phyloP scores from a whole-genome alignment of 2,329 filamentous ascomycete species.

The Monascus ruber region DNA sequence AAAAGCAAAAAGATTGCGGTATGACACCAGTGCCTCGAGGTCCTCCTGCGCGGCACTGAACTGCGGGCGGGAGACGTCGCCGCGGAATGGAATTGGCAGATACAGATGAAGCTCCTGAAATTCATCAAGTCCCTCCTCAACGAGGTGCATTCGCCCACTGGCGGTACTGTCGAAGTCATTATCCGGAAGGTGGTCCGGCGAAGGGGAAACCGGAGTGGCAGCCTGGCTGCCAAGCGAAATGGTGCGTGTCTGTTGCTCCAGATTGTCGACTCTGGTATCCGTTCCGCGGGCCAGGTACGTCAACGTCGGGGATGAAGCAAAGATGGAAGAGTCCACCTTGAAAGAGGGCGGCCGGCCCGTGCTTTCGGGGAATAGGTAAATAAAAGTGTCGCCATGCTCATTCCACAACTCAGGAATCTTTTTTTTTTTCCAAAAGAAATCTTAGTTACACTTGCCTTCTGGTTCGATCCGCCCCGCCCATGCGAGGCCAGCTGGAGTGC shows the following conservation, averaged over 20 bases:
- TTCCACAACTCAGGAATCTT: slow-evolving; percentile 52
- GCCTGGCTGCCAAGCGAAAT: slow-evolving; percentile 20
- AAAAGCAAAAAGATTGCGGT: slow-evolving; percentile 55
- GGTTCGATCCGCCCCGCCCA: too few species aligned
- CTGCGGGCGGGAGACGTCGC: slow-evolving; percentile 32
- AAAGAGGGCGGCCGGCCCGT: slow-evolving; percentile 49
- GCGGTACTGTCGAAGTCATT: slow-evolving; percentile 34
- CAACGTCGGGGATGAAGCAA: slow-evolving; percentile 45
- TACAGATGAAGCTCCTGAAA: slow-evolving; percentile 42
- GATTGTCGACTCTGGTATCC: slow-evolving; percentile 34
- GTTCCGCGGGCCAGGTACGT: slow-evolving; percentile 44
- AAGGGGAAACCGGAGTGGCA: slow-evolving; percentile 14
- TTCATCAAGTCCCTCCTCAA: slow-evolving; percentile 37
- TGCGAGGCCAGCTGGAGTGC: too few species aligned
- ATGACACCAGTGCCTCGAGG: slow-evolving; percentile 45
- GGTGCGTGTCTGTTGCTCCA: slow-evolving; percentile 18
- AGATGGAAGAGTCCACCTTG: slow-evolving; percentile 48
- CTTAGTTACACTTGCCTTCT: neutral
- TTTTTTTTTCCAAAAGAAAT: slow-evolving; percentile 2
- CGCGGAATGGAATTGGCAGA: slow-evolving; percentile 46
- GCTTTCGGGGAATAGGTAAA: slow-evolving; percentile 51
- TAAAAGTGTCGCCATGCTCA: slow-evolving; percentile 48
- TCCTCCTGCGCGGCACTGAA: slow-evolving; percentile 35
- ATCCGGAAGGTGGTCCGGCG: slow-evolving; percentile 21
- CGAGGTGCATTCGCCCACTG: slow-evolving; percentile 36